phyloP scores from a whole-genome alignment of 2,329 filamentous ascomycete genomes.

The Pyrenochaeta sp. region DNA sequence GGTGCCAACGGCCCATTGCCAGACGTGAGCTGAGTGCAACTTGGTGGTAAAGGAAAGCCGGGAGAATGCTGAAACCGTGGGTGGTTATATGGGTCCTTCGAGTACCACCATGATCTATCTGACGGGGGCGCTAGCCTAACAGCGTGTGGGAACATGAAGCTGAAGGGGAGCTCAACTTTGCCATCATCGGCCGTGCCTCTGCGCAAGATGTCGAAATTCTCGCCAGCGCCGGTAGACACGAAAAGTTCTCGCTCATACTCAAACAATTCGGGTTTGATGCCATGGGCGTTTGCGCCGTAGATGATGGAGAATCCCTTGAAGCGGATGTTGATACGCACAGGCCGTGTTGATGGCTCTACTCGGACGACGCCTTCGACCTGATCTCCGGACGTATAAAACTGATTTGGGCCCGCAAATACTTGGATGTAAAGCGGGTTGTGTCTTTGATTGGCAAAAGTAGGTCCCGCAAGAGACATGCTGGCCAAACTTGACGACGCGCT shows the following conservation, averaged over 20 bases:
- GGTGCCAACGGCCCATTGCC: slow-evolving; percentile 3
- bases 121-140: slow-evolving; percentile 24
- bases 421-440: slow-evolving; percentile 29
- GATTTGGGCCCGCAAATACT: slow-evolving; percentile 14
- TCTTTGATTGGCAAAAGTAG: slow-evolving; percentile 18
- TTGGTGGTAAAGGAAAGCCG: slow-evolving; percentile 30
- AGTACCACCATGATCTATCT: slow-evolving; percentile 21
- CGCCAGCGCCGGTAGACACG: slow-evolving; percentile 19
- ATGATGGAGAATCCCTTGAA: slow-evolving; percentile 25
- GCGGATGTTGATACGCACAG: slow-evolving; percentile 24
- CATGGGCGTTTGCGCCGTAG: slow-evolving; percentile 18
- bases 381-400: slow-evolving; percentile 32
- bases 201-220: slow-evolving; percentile 32
- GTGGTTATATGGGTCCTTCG: slow-evolving; percentile 28
- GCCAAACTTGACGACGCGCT: slow-evolving; percentile 2
- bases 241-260: slow-evolving; percentile 27
- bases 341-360: slow-evolving; percentile 27
- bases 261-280: slow-evolving; percentile 29
- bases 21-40: slow-evolving; percentile 8
- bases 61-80: slow-evolving; percentile 37
- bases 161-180: slow-evolving; percentile 36
- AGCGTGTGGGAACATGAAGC: slow-evolving; percentile 33
- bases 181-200: slow-evolving; percentile 26
- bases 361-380: slow-evolving; percentile 29
- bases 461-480: slow-evolving; percentile 15